Evolutionary conservation across 176 grass and related monocot species (phyloP), one percentile per base, ranked within the genome.

Genomic region (Paspalum vaginatum): DNA sequence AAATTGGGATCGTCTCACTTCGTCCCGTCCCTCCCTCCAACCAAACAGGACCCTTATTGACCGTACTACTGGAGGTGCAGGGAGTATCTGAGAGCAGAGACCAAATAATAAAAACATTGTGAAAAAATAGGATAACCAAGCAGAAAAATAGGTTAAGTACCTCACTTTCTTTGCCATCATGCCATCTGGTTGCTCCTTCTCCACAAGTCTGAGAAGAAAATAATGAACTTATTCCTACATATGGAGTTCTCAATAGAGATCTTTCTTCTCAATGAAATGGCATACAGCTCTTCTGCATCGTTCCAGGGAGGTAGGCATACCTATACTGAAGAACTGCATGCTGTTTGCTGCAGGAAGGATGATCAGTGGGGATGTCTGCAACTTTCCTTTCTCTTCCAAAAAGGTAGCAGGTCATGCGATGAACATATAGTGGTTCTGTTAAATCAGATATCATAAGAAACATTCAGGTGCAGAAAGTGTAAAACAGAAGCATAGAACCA

Each of bases 321-420:
- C 75, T 61, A 46, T 82, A 92, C 72, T 81, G 83, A 61, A 87
- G 85, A 74, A 88, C 90, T 1, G 96, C 92, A 77, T 99, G 96
- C 53, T 99, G 96, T 51, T 99, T 99, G 86, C 92, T 99, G 83
- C 96, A 99, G 73, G 96, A 99, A 12, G 92, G 92, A 79, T 99
- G 92, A 83, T 99, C 96, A 10, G 92, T 99, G 43, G 96, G 86
- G 83, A 99, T 70, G 24, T 99, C 92, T 81, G 92, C 96, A 67
- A 99, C 88, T 75, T 78, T 95, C 75, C 96, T 91, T 72, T 99
- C 96, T 85, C 96, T 99, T 87, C 96, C 96, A 72, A 95, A 98
- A 81, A 99, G 86, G 64, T 99, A 95, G 65, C 87, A 89, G 79
- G 79, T 95, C 90, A 93, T 84, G 45, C 96, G 92, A 75, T 99